These are phyloP conservation scores for Dioscorea cayenensis DNA, from an alignment of 116 monocot genomes.

Conservation along the genomic window DNA sequence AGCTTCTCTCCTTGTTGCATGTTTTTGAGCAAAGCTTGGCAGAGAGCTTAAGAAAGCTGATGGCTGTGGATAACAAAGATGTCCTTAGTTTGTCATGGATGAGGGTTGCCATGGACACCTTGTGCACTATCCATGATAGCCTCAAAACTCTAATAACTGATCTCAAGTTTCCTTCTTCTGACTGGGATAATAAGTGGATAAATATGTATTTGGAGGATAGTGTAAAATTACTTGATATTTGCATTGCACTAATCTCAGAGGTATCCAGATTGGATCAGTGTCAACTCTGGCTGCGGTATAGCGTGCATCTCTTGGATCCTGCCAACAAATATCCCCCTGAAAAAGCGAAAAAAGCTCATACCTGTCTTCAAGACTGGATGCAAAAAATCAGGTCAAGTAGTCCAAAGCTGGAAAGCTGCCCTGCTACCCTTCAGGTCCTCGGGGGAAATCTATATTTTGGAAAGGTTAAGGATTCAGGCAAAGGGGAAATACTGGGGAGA, in stretches of 20 bases:
- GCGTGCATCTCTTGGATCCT: constrained; percentile 33
- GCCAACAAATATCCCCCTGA: constrained; percentile 16
- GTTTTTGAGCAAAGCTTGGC: constrained; percentile 58
- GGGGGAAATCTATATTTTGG: constrained; percentile 13
- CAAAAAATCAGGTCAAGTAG: constrained; percentile 23
- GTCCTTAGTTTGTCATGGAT: constrained; percentile 73
- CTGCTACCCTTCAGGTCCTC: constrained; percentile 30
- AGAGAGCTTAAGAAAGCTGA: constrained; percentile 51
- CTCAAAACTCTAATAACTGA: constrained; percentile 57
- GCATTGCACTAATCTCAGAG: constrained; percentile 72
- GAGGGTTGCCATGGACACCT: constrained; percentile 35
- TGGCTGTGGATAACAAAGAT: constrained; percentile 32
- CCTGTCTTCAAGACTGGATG: constrained; percentile 57
- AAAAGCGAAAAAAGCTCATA: constrained; percentile 20
- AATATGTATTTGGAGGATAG: constrained; percentile 72
- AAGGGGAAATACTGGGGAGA: constrained; percentile 60
- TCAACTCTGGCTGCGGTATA: constrained; percentile 50
- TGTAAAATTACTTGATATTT: constrained; percentile 83
- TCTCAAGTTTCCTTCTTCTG: constrained; percentile 69
- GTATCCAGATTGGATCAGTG: constrained; percentile 60
- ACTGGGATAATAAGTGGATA: constrained; percentile 89
- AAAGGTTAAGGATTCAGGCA: constrained; percentile 54
- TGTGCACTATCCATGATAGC: constrained; percentile 45
- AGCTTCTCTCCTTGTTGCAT: constrained; percentile 25
- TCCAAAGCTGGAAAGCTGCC: constrained; percentile 44